Percentiles rank a stretch among this genome's conserved stretches.
Conservation (phyloP, 805 yeast genomes). For the Spathaspora arborariae region DNA sequence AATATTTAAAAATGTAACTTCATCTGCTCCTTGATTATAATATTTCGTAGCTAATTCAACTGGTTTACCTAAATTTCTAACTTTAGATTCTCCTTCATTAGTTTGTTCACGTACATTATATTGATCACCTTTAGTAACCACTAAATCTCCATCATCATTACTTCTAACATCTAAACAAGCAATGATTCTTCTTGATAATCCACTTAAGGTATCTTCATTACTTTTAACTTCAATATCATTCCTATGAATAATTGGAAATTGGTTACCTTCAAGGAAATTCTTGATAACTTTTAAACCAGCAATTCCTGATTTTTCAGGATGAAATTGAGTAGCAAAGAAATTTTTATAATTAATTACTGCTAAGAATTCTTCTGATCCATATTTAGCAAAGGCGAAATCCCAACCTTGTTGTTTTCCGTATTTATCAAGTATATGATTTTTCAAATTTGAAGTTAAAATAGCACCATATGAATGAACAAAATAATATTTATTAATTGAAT, state of each 20-base stretch:
- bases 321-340: conserved; percentile 94
- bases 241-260: conserved; percentile 18
- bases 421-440: conserved; percentile 16
- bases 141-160: conserved; percentile 91
- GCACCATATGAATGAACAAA: conserved; percentile 95
- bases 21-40: conserved; percentile 95
- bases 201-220: conserved; percentile 43
- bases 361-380: conserved; percentile 75
- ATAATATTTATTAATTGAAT: conserved; percentile 71
- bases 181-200: conserved; percentile 85
- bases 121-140: conserved; percentile 98
- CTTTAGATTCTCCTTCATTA: conserved; percentile 44
- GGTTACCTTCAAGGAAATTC: conserved; percentile 56
- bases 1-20: conserved; percentile 88
- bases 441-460: conserved; percentile 38
- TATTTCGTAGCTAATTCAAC: conserved; percentile 89
- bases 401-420: conserved; percentile 42
- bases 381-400: conserved; percentile 68
- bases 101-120: conserved; percentile 84
- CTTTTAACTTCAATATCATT: conserved; percentile 17
- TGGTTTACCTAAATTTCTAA: conserved; percentile 94
- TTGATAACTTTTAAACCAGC: conserved; percentile 81
- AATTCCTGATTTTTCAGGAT: conserved; percentile 95
- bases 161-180: conserved; percentile 97
- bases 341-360: conserved; percentile 78